These are phyloP conservation scores for Leccinum subrobustum DNA, from an alignment of 1,284 basidiomycete genomes.

Conservation along the genomic window DNA sequence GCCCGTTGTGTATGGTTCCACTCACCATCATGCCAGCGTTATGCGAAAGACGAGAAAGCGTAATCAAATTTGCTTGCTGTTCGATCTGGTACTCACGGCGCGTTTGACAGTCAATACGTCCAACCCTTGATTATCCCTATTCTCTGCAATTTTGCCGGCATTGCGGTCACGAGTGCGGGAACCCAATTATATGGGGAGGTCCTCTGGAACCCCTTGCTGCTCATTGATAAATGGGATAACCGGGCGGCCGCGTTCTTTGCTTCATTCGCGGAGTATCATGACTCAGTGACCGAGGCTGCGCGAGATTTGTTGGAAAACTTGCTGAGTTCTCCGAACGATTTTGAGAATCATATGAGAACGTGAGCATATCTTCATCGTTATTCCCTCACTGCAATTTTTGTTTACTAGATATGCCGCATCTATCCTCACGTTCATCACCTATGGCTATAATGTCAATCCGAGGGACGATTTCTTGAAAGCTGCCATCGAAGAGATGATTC, in stretches of 20 bases:
- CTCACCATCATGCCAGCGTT: slow-evolving; percentile 24
- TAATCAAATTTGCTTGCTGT: slow-evolving; percentile 5
- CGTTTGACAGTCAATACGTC: slow-evolving; percentile 45
- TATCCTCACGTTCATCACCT: slow-evolving; percentile 23
- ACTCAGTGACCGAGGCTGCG: too few relatives aligned
- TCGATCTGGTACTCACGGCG: slow-evolving; percentile 7
- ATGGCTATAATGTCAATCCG: slow-evolving; percentile 21
- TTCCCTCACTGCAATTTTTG: not conserved
- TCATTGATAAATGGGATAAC: slow-evolving; percentile 60
- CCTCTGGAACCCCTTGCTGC: slow-evolving; percentile 42
- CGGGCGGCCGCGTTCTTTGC: slow-evolving; percentile 70
- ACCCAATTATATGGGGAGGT: slow-evolving; percentile 41
- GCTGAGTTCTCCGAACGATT: too few relatives aligned
- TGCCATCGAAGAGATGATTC: slow-evolving; percentile 16
- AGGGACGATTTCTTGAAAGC: slow-evolving; percentile 18
- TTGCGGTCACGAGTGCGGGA: slow-evolving; percentile 54
- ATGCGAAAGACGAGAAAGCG: slow-evolving; percentile 33
- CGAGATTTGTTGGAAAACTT: too few relatives aligned
- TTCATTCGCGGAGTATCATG: slow-evolving; percentile 37
- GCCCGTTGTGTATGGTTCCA: not conserved
- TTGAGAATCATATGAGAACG: too few relatives aligned
- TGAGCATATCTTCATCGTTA: not conserved
- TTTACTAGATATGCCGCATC: slow-evolving; percentile 20
- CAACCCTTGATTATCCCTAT: slow-evolving; percentile 63
- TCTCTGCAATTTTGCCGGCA: slow-evolving; percentile 56